A percentile compares a stretch with the other conserved stretches of the same genome.
Evolutionary conservation across 78 protist genomes (phyloP).

Genomic region (Dictyostelium firmibasis): DNA sequence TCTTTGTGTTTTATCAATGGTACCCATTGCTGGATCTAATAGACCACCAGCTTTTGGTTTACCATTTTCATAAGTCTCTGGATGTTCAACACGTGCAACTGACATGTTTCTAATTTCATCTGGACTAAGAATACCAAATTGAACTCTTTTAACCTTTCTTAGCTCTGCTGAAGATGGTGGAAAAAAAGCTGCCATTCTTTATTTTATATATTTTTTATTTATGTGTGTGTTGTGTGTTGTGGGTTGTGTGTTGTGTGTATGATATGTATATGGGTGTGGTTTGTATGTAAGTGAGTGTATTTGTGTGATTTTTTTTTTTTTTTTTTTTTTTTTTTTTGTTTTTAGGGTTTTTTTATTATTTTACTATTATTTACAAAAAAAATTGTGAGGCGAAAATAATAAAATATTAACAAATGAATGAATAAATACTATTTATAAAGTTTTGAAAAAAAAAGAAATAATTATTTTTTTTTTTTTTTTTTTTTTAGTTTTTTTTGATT

Average conservation of each 20-base stretch:
- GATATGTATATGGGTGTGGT: not conserved
- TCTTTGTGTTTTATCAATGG: slow-evolving; percentile 79
- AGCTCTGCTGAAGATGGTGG: slow-evolving; percentile 75
- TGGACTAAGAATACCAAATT: slow-evolving; percentile 93
- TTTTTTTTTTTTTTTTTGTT: not conserved
- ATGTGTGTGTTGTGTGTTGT: not conserved
- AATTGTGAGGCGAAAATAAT: not conserved
- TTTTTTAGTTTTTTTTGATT: not conserved
- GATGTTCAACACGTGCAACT: slow-evolving; percentile 74
- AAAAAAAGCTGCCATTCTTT: slow-evolving; percentile 33
- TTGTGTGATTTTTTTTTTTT: not conserved
- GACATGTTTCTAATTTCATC: slow-evolving; percentile 87
- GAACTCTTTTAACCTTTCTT: slow-evolving; percentile 80
- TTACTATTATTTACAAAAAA: not conserved
- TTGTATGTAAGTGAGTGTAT: not conserved
- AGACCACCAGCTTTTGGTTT: slow-evolving; percentile 93
- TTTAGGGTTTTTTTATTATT: not conserved
- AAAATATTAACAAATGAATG: slow-evolving; percentile 9
- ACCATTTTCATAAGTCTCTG: slow-evolving; percentile 86
- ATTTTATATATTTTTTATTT: not conserved
- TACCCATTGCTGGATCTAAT: slow-evolving; percentile 96
- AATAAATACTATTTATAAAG: not conserved
- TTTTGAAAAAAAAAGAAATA: not conserved
- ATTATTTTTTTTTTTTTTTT: not conserved
- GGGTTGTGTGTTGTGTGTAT: not conserved